phyloP scores from a whole-genome alignment of 208 protist genomes.

The Wallacemonas collosoma region DNA sequence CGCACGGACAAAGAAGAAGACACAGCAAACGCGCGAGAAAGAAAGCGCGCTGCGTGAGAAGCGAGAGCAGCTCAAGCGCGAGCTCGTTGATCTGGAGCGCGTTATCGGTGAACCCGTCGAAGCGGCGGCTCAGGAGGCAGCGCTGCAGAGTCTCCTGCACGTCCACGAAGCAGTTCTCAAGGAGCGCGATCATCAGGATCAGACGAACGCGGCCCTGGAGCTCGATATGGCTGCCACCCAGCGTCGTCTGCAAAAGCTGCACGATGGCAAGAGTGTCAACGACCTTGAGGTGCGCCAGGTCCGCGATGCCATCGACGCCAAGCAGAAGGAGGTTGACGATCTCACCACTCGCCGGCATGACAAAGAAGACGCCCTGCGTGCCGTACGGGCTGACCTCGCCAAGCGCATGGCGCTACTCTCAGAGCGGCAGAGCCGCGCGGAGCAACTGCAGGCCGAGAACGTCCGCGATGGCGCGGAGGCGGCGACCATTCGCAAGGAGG shows the following conservation, averaged over 20 bases:
- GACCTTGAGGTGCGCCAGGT: constrained; percentile 52
- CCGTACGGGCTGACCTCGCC: constrained; percentile 60
- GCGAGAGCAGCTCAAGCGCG: constrained; percentile 91
- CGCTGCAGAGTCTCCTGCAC: constrained; percentile 91
- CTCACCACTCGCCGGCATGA: constrained; percentile 60
- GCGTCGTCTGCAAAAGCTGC: constrained; percentile 51
- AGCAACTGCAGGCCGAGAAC: constrained; percentile 64
- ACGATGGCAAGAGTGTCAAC: constrained; percentile 49
- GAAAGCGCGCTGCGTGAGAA: constrained; percentile 94
- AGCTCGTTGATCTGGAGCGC: constrained; percentile 93
- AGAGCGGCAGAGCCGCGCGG: constrained; percentile 49
- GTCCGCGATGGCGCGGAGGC: constrained; percentile 49
- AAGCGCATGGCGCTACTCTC: constrained; percentile 33
- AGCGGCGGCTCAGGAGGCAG: constrained; percentile 91
- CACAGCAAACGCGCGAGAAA: constrained; percentile 91
- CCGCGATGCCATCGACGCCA: constrained; percentile 38
- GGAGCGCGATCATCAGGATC: constrained; percentile 86
- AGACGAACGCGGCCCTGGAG: constrained; percentile 59
- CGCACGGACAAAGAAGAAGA: constrained; percentile 94
- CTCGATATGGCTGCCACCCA: constrained; percentile 39
- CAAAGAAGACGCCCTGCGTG: constrained; percentile 84
- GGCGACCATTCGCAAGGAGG: constrained; percentile 40
- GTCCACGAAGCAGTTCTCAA: constrained; percentile 92
- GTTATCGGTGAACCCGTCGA: constrained; percentile 89
- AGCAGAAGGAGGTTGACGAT: constrained; percentile 58